A percentile compares a stretch with the other conserved stretches of the same genome.
phyloP scores from a whole-genome alignment of 495 filamentous ascomycete species.

The Cenococcum geophilum region DNA sequence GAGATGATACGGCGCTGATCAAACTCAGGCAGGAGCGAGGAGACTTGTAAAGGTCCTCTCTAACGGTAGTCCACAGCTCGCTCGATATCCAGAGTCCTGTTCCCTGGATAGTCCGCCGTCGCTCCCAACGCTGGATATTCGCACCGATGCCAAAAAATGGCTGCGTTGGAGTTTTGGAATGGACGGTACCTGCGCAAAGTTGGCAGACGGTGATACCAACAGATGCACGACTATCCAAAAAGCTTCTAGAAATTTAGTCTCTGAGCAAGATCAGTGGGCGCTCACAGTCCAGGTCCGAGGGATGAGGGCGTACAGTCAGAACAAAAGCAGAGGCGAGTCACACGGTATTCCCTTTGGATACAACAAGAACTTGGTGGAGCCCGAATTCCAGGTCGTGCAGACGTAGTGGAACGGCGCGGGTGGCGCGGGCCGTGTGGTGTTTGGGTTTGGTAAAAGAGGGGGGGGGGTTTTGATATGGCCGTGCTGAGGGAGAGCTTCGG shows the following conservation, averaged over 20 bases:
- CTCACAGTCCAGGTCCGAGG: slow-evolving; percentile 19
- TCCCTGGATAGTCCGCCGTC: slow-evolving; percentile 20
- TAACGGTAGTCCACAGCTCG: slow-evolving; percentile 16
- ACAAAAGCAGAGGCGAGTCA: slow-evolving; percentile 26
- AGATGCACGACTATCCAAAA: slow-evolving; percentile 30
- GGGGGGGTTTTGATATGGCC: slow-evolving; percentile 19
- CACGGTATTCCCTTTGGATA: slow-evolving; percentile 17
- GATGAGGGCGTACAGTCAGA: slow-evolving; percentile 28
- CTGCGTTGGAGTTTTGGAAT: slow-evolving; percentile 8
- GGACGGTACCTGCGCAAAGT: slow-evolving; percentile 28
- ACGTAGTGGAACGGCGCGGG: slow-evolving; percentile 27
- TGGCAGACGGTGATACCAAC: slow-evolving; percentile 22
- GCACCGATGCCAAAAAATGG: slow-evolving; percentile 12
- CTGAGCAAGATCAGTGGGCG: slow-evolving; percentile 29
- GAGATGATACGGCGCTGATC: slow-evolving; percentile 25
- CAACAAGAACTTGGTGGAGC: slow-evolving; percentile 25
- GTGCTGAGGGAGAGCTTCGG: slow-evolving; percentile 26
- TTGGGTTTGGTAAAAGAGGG: slow-evolving; percentile 26
- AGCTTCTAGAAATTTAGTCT: slow-evolving; percentile 31
- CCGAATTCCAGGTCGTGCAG: slow-evolving; percentile 32
- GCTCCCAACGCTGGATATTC: slow-evolving; percentile 18
- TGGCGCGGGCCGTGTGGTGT: slow-evolving; percentile 26
- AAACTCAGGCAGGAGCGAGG: slow-evolving; percentile 20
- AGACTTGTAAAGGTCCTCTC: slow-evolving; percentile 23
- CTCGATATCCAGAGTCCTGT: slow-evolving; percentile 22